Conservation (phyloP, 106 monocot genomes). For the Dioscorea alata region DNA sequence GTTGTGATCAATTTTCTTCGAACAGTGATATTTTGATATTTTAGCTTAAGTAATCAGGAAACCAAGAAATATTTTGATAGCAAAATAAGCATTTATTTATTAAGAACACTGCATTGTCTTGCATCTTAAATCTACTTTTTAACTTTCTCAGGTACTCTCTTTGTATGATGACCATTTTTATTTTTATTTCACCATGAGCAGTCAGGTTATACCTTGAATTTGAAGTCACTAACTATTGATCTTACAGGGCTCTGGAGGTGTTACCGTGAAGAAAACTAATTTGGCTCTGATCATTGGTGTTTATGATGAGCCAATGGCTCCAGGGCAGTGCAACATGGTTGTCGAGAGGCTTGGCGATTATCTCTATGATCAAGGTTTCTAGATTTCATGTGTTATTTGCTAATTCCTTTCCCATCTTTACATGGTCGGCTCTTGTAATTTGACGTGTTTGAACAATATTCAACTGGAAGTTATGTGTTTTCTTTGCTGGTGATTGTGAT, state of each 20-base stretch:
- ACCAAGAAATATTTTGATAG: too few species aligned
- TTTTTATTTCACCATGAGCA: too few species aligned
- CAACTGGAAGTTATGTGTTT: neutral
- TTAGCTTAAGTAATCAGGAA: too few species aligned
- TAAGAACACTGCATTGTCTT: too few species aligned
- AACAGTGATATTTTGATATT: too few species aligned
- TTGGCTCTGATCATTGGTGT: conserved; percentile 33
- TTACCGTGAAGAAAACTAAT: conserved; percentile 32
- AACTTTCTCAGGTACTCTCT: too few species aligned
- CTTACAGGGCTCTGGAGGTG: conserved; percentile 27
- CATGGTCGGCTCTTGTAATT: conserved; percentile 1
- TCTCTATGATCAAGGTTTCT: conserved; percentile 36
- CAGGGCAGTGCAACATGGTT: conserved; percentile 37
- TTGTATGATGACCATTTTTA: too few species aligned
- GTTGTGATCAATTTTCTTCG: too few species aligned
- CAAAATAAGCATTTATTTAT: too few species aligned
- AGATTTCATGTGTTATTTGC: neutral
- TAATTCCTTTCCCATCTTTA: neutral
- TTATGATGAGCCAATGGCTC: conserved; percentile 40
- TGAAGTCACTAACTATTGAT: neutral
- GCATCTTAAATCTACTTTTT: too few species aligned
- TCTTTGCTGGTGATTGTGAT: neutral
- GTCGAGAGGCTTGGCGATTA: conserved; percentile 50
- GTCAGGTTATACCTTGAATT: too few species aligned
- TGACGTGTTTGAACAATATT: neutral